phyloP scores from a whole-genome alignment of 2,329 filamentous ascomycete genomes.

The Aureobasidium mangrovei region DNA sequence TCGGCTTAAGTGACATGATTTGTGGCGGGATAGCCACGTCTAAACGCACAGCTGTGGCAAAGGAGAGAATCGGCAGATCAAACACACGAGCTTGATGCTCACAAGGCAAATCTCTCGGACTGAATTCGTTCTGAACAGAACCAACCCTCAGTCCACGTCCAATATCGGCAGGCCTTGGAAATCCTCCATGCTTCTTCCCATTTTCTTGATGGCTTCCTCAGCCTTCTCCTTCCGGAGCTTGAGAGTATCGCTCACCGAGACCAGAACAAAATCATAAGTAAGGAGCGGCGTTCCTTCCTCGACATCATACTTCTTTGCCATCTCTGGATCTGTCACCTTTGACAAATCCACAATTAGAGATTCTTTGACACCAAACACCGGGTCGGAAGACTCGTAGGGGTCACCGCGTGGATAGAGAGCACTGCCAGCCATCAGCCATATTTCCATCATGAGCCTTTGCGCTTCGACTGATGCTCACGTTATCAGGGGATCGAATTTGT shows the following conservation, averaged over 20 bases:
- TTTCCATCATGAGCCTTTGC: neutral
- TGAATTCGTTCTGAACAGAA: neutral
- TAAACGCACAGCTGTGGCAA: no score
- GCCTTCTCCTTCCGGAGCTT: slow-evolving; percentile 56
- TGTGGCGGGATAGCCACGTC: no score
- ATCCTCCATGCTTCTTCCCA: slow-evolving; percentile 59
- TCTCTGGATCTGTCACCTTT: slow-evolving; percentile 41
- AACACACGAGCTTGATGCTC: neutral
- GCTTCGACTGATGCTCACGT: slow-evolving; percentile 16
- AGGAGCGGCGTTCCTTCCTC: slow-evolving; percentile 45
- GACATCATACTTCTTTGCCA: slow-evolving; percentile 50
- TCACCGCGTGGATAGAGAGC: slow-evolving; percentile 66
- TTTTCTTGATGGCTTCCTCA: slow-evolving; percentile 52
- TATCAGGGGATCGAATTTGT: slow-evolving; percentile 19
- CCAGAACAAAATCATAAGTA: slow-evolving; percentile 63
- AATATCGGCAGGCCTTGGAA: slow-evolving; percentile 65
- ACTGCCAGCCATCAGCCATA: slow-evolving; percentile 30
- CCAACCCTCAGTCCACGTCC: slow-evolving; percentile 42
- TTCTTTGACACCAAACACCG: slow-evolving; percentile 74
- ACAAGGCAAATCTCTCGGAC: no score
- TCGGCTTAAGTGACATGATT: no score
- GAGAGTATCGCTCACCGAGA: slow-evolving; percentile 56
- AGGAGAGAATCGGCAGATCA: no score
- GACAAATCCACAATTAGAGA: slow-evolving; percentile 57
- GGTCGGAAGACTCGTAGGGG: slow-evolving; percentile 69